Evolutionary conservation across 2,329 filamentous ascomycete species (phyloP).

Genomic region (Gaeumannomyces tritici): DNA sequence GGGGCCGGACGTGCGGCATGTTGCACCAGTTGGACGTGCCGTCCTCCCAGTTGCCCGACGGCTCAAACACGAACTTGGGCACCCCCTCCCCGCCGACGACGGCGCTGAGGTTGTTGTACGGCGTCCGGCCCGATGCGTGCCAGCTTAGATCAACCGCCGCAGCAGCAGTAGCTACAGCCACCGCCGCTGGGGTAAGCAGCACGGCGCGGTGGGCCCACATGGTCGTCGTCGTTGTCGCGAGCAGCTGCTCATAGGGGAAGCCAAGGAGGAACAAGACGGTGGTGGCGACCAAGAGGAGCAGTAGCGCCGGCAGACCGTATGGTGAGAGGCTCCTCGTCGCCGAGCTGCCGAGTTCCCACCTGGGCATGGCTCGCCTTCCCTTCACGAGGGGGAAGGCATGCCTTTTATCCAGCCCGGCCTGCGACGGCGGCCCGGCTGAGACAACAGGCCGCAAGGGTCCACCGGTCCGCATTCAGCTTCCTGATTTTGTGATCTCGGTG

Average conservation of each 20-base stretch:
- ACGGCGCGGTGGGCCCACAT: not conserved
- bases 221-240: not conserved
- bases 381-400: not conserved
- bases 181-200: conserved; percentile 1
- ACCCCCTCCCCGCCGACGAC: conserved; percentile 33
- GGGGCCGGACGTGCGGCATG: conserved; percentile 69
- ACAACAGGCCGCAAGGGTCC: not conserved
- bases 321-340: not conserved
- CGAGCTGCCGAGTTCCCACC: not conserved
- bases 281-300: not conserved
- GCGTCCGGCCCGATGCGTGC: conserved; percentile 15
- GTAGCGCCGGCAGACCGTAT: not conserved
- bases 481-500: not conserved
- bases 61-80: conserved; percentile 67
- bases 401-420: not conserved
- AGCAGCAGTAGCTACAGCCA: conserved; percentile 6
- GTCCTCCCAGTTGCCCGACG: conserved; percentile 44
- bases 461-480: not conserved
- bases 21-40: conserved; percentile 75
- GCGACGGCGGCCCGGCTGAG: not conserved
- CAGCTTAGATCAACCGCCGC: conserved; percentile 14
- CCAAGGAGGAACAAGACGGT: not conserved
- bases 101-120: conserved; percentile 19
- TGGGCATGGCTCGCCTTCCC: not conserved
- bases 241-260: not conserved